Conservation (phyloP, 345 rosid genomes). For the Bretschneidera sinensis region DNA sequence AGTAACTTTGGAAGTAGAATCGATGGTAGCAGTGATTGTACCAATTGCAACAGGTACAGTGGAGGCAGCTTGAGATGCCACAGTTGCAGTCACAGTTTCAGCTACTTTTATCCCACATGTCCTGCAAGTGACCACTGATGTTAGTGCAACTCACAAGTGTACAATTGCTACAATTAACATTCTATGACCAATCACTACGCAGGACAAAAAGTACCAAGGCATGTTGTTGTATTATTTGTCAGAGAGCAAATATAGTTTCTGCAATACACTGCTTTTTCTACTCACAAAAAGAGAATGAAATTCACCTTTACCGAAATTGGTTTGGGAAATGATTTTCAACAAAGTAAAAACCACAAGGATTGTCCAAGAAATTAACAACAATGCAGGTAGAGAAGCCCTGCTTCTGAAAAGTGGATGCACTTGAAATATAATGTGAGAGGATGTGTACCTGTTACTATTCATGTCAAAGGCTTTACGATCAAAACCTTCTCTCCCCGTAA, state of each 20-base stretch:
- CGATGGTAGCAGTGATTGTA: slow-evolving; percentile 18
- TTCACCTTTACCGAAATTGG: no score
- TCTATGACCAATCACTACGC: slow-evolving; percentile 5
- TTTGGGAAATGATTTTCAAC: background rate
- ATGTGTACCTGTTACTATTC: slow-evolving; percentile 43
- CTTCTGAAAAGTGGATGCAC: background rate
- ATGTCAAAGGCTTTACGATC: slow-evolving; percentile 24
- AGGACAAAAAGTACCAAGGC: background rate
- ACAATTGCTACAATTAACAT: background rate
- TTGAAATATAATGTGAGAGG: slow-evolving; percentile 4
- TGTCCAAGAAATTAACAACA: background rate
- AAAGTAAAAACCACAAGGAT: background rate
- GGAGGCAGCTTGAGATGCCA: slow-evolving; percentile 26
- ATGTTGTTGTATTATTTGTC: background rate
- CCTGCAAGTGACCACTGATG: slow-evolving; percentile 34
- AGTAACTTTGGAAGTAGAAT: slow-evolving; percentile 18
- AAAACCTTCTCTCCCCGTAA: slow-evolving; percentile 61
- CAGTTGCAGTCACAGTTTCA: slow-evolving; percentile 32
- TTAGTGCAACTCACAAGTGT: background rate
- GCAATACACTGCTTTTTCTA: background rate
- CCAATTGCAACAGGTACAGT: slow-evolving; percentile 11
- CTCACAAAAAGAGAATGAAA: background rate
- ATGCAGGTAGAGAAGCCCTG: background rate
- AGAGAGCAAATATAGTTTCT: slow-evolving; percentile 1
- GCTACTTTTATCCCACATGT: slow-evolving; percentile 36